phyloP scores from a whole-genome alignment of 2,329 filamentous ascomycete genomes.

The Penicillium sp. region DNA sequence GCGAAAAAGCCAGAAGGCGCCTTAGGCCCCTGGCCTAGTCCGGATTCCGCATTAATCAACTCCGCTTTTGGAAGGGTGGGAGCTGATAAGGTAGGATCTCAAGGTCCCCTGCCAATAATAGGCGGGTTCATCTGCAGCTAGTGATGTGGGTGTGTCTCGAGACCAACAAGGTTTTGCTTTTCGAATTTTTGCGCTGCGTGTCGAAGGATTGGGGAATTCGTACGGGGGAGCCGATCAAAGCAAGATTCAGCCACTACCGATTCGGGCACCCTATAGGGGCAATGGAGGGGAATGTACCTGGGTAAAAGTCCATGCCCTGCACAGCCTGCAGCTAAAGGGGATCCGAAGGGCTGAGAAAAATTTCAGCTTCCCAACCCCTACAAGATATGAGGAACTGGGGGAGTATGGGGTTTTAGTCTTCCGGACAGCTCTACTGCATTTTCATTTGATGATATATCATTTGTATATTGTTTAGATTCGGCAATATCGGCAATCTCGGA shows the following conservation, averaged over 20 bases:
- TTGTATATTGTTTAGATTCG: neutral
- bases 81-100: conserved; percentile 14
- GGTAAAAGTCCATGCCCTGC: conserved; percentile 7
- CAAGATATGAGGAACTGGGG: neutral
- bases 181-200: conserved; percentile 3
- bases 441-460: neutral
- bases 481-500: neutral
- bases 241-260: conserved; percentile 21
- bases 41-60: conserved; percentile 10
- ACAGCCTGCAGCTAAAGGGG: conserved; percentile 10
- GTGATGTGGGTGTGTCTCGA: conserved; percentile 8
- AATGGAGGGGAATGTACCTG: conserved; percentile 13
- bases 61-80: conserved; percentile 6
- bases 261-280: conserved; percentile 10
- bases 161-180: conserved; percentile 8
- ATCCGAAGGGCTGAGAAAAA: conserved; percentile 2
- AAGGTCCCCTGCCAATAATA: conserved; percentile 12
- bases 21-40: conserved; percentile 3
- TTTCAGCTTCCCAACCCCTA: neutral
- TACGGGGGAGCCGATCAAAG: conserved; percentile 14
- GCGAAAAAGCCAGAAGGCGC: neutral
- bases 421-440: neutral
- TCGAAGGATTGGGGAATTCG: conserved; percentile 14
- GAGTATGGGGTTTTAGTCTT: neutral
- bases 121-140: conserved; percentile 8